Conservation (phyloP, 2,329 filamentous ascomycete species). For the Hysterium pulicare region DNA sequence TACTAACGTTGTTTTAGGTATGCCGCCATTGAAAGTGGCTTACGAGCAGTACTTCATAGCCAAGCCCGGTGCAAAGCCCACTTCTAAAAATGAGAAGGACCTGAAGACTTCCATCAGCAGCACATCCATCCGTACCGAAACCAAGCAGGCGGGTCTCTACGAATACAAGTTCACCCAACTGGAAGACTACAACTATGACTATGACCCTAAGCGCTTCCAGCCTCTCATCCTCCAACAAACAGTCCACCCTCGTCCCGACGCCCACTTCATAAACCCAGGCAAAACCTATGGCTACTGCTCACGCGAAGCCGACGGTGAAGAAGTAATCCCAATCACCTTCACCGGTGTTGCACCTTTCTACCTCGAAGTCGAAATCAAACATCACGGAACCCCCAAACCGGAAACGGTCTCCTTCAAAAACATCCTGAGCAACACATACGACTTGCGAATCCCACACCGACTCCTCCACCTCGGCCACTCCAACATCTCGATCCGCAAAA, state of each 20-base stretch:
- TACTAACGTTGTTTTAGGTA: slow-evolving; percentile 51
- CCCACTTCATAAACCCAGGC: slow-evolving; percentile 77
- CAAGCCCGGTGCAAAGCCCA: slow-evolving; percentile 60
- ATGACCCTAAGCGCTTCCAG: slow-evolving; percentile 62
- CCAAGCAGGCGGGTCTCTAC: slow-evolving; percentile 75
- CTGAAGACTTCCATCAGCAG: slow-evolving; percentile 74
- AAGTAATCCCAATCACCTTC: slow-evolving; percentile 82
- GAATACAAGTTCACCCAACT: slow-evolving; percentile 82
- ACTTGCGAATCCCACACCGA: slow-evolving; percentile 79
- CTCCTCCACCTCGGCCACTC: slow-evolving; percentile 87
- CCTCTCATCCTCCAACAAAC: slow-evolving; percentile 73
- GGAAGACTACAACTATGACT: slow-evolving; percentile 81
- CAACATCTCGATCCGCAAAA: slow-evolving; percentile 81
- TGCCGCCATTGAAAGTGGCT: slow-evolving; percentile 76
- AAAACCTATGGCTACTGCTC: slow-evolving; percentile 96
- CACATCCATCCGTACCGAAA: slow-evolving; percentile 82
- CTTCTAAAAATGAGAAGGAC: slow-evolving; percentile 59
- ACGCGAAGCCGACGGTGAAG: slow-evolving; percentile 75
- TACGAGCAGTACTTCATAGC: slow-evolving; percentile 77
- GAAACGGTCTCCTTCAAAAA: slow-evolving; percentile 80
- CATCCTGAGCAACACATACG: slow-evolving; percentile 70
- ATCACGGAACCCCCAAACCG: slow-evolving; percentile 74
- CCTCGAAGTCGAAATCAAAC: slow-evolving; percentile 89
- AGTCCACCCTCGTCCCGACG: slow-evolving; percentile 79
- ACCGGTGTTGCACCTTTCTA: slow-evolving; percentile 84